phyloP scores from a whole-genome alignment of 176 grass and related monocot genomes.

The Ananas comosus region DNA sequence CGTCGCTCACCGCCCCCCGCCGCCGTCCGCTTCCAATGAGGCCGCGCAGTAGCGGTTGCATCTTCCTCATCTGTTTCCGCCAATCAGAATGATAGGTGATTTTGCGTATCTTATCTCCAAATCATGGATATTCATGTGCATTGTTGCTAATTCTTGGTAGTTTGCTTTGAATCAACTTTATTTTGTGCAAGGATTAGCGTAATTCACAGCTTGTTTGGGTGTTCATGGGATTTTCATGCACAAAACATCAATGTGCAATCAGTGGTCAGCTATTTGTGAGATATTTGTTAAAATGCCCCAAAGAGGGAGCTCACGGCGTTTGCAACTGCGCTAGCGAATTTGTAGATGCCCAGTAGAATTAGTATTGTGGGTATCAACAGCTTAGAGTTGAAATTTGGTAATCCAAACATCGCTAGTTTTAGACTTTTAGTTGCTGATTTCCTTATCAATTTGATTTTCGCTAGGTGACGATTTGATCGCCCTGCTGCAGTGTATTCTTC shows the following conservation, averaged over 20 bases:
- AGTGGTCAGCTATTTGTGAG: not conserved
- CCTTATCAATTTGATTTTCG: no score
- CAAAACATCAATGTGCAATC: no score
- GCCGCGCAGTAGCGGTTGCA: conserved; percentile 8
- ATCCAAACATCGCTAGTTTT: no score
- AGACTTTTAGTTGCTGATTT: no score
- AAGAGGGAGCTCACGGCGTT: not conserved
- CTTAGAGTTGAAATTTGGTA: no score
- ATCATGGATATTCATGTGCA: no score
- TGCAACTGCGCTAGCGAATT: not conserved
- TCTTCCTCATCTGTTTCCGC: not conserved
- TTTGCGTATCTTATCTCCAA: no score
- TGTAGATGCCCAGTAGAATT: not conserved
- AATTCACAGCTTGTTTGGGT: not conserved
- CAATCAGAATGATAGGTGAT: not conserved
- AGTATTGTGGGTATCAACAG: not conserved
- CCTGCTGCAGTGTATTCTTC: no score
- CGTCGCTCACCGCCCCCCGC: conserved; percentile 31
- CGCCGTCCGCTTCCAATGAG: not conserved
- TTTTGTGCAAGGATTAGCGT: not conserved
- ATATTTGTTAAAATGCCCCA: not conserved
- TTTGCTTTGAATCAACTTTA: no score
- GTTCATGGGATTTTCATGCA: not conserved
- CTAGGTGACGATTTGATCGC: no score
- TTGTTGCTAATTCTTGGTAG: no score